Conservation (phyloP, 495 filamentous ascomycete species). For the Margaritispora aquatica region DNA sequence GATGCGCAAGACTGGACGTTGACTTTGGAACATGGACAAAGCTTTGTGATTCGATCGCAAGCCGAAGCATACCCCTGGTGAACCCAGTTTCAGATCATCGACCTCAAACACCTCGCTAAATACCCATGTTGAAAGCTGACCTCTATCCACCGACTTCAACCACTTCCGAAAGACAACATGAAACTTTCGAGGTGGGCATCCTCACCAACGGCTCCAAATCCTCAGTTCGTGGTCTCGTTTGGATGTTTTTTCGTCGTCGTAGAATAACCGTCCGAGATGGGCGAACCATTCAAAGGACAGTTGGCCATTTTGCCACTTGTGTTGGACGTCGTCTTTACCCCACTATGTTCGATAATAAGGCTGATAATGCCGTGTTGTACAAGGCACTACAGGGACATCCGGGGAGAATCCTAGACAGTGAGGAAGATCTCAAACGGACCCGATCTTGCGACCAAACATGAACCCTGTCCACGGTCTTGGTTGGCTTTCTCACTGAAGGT, state of each 20-base stretch:
- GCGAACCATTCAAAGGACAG: background rate
- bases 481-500: background rate
- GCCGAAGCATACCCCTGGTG: constrained; percentile 1
- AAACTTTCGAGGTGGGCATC: constrained; percentile 15
- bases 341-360: constrained; percentile 11
- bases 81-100: constrained; percentile 15
- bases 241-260: background rate
- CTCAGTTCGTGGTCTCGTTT: background rate
- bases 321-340: background rate
- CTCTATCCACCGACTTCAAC: constrained; percentile 14
- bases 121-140: background rate
- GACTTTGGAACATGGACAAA: constrained; percentile 2
- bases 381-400: constrained; percentile 15
- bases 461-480: constrained; percentile 11
- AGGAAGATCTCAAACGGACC: constrained; percentile 25
- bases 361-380: constrained; percentile 21
- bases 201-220: background rate
- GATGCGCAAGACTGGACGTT: constrained; percentile 5
- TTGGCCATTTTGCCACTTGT: constrained; percentile 2
- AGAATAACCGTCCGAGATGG: background rate
- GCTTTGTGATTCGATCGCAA: background rate
- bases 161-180: constrained; percentile 15
- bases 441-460: constrained; percentile 19
- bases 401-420: constrained; percentile 14
- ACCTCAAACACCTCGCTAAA: constrained; percentile 23